Conservation (phyloP, 805 yeast species). For the Wickerhamomyces bisporus region DNA sequence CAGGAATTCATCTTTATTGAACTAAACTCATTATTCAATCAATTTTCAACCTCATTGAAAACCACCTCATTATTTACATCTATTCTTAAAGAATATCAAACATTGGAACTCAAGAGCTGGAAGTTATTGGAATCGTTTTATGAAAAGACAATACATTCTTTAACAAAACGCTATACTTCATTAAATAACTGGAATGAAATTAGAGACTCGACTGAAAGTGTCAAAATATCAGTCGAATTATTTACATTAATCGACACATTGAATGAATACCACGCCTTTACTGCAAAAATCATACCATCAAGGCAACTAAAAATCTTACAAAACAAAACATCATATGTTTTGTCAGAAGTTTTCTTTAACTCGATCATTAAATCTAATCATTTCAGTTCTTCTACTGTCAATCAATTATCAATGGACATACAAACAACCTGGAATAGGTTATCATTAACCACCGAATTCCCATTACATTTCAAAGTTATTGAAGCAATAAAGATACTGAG, state of each 20-base stretch:
- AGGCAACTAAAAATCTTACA: conserved; percentile 19
- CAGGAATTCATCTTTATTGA: conserved; percentile 24
- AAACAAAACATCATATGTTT: conserved; percentile 20
- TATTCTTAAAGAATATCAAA: conserved; percentile 23
- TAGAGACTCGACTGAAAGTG: no score
- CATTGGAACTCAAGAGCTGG: conserved; percentile 25
- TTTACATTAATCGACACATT: conserved; percentile 20
- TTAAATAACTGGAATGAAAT: conserved; percentile 30
- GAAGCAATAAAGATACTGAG: conserved; percentile 26
- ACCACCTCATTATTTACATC: conserved; percentile 26
- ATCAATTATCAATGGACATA: conserved; percentile 29
- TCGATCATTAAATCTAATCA: conserved; percentile 32
- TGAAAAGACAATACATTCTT: conserved; percentile 23
- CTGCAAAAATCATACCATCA: conserved; percentile 9
- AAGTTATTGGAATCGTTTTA: conserved; percentile 27
- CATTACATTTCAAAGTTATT: conserved; percentile 3
- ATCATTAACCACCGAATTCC: neutral
- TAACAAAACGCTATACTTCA: conserved; percentile 28
- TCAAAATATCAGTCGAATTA: conserved; percentile 24
- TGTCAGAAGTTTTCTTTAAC: conserved; percentile 29
- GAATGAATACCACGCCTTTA: conserved; percentile 18
- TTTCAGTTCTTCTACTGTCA: conserved; percentile 28
- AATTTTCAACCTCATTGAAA: conserved; percentile 9
- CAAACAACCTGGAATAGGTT: conserved; percentile 24
- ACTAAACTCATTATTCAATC: conserved; percentile 19